Base-by-base conservation (phyloP, 169 alveolate species). In the Eimeria mitis region DNA sequence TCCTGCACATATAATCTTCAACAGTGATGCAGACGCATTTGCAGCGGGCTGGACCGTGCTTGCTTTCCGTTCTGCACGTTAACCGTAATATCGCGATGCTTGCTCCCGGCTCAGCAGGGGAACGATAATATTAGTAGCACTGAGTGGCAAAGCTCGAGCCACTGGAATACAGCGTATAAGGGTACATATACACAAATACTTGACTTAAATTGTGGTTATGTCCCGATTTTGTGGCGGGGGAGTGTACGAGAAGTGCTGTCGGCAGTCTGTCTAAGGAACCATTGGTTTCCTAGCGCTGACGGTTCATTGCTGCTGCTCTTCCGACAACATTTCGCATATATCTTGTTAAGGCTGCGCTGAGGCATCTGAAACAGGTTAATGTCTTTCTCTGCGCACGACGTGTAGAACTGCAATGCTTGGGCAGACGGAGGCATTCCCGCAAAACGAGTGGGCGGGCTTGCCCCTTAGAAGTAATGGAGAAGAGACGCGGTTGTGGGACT, bases 351-450 rank as follows among this genome's bases (percentile, higher is more conserved):
- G 37, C 11, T 54, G 5, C 52, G 6, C 54, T 71, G 81, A 34
- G 54, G 52, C 49, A 14, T 40, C 52, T 0, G 81, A 40, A 71
- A 71, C 31, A 71, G 31, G 81, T 71, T 40, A 37, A 16, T 71
- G n/a, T 31, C 49, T 16, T 37, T 42, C 44, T 71, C 54, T 52
- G 54, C 81, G 16, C 54, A 71, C 49, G 13, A 40, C 54, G 81
- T 34, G 81, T 34, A 52, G 81, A 16, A n/a, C 13, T 37, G 81
- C 81, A 71, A 71, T 71, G 81, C 54, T 71, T 52, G 81, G 81
- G 31, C 52, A 3, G 47, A 68, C 25, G 81, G 54, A 71, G 54
- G 49, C 37, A 71, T 71, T 40, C 54, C 52, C 81, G 49, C n/a
- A 14, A 34, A 1, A 13, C 37, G 81, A 71, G 54, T 14, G 81